Conservation (phyloP, 1,284 basidiomycete genomes). For the Tilletiopsis washingtonensis region DNA sequence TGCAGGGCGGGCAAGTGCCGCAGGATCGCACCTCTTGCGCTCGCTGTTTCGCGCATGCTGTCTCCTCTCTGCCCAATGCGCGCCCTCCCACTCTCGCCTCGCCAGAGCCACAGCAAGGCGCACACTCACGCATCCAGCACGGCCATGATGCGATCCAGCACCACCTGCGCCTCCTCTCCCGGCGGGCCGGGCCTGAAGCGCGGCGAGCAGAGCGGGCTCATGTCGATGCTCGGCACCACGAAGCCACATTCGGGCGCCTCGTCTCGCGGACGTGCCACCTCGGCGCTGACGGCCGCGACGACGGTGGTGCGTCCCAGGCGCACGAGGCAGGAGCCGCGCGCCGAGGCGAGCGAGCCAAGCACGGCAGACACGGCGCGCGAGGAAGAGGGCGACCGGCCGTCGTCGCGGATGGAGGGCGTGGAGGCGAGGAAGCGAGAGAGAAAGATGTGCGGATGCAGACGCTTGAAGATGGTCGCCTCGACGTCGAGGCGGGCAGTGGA, state of each 20-base stretch:
- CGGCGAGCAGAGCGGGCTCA: constrained; percentile 1
- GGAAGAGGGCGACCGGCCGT: neutral
- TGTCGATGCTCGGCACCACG: neutral
- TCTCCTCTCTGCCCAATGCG: no score
- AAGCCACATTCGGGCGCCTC: neutral
- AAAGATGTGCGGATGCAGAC: constrained; percentile 3
- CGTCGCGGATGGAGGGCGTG: neutral
- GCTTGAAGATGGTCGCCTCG: constrained; percentile 4
- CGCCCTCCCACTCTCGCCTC: no score
- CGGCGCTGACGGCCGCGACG: constrained; percentile 11
- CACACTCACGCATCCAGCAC: neutral
- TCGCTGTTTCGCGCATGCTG: no score
- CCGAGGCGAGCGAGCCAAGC: constrained; percentile 5
- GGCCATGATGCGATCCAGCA: neutral
- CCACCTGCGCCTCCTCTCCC: constrained; percentile 4
- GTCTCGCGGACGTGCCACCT: neutral
- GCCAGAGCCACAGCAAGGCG: no score
- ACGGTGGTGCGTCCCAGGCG: constrained; percentile 7
- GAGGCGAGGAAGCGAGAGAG: constrained; percentile 3
- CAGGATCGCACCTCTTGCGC: no score
- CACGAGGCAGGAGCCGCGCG: constrained; percentile 10
- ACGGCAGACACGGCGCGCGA: neutral
- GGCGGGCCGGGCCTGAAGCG: constrained; percentile 5
- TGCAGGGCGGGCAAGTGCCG: no score
- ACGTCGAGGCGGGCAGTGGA: no score